Evolutionary conservation across 441 rosid genomes (phyloP).

Genomic region (Raphanus hybrid): DNA sequence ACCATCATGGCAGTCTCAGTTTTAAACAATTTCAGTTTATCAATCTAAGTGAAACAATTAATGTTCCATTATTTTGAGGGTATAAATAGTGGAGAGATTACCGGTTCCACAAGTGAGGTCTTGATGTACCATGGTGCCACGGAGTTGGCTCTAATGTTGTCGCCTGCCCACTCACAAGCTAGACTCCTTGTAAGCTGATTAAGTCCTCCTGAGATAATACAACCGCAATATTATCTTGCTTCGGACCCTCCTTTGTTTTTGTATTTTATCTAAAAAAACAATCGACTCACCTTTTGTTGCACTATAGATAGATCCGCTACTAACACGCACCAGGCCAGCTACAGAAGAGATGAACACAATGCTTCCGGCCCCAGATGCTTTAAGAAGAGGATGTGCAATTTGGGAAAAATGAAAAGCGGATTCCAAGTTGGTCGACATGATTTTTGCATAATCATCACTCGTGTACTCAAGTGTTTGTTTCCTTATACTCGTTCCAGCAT

Average conservation of each 20-base stretch:
- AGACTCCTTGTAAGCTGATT: constrained; percentile 82
- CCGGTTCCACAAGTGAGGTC: constrained; percentile 76
- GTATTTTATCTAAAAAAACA: neutral
- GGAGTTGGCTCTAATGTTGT: constrained; percentile 76
- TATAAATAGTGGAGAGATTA: constrained; percentile 33
- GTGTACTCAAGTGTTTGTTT: constrained; percentile 76
- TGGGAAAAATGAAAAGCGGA: constrained; percentile 79
- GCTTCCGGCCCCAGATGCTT: constrained; percentile 75
- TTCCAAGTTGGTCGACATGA: constrained; percentile 75
- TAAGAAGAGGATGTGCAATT: constrained; percentile 79
- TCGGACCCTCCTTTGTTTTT: constrained; percentile 6
- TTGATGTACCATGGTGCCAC: constrained; percentile 88
- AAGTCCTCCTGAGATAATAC: constrained; percentile 59
- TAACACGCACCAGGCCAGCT: constrained; percentile 52
- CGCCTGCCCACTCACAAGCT: constrained; percentile 95
- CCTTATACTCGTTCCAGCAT: constrained; percentile 81
- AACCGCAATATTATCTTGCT: neutral
- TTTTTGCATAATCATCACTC: constrained; percentile 58
- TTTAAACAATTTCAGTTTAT: too few species aligned
- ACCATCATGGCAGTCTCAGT: neutral
- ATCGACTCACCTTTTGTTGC: constrained; percentile 64
- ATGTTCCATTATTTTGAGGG: neutral
- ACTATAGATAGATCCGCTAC: constrained; percentile 71
- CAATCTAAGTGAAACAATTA: neutral
- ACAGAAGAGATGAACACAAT: constrained; percentile 89